Conservation (phyloP, 1,284 basidiomycete species). For the Tilletia setariae region DNA sequence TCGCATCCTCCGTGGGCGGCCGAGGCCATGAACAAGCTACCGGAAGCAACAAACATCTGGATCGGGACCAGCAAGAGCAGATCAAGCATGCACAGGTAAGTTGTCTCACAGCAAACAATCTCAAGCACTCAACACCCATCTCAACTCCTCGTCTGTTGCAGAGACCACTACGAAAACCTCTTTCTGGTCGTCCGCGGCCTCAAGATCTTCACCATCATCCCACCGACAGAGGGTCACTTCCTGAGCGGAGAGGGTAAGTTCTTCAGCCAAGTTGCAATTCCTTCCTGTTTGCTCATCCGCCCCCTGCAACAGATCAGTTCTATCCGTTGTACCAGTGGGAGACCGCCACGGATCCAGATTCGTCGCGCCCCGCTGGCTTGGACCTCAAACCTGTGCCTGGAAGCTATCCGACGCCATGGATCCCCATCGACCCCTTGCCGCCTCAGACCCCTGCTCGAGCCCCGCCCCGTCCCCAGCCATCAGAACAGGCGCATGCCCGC, state of each 20-base stretch:
- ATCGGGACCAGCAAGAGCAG: conserved; percentile 34
- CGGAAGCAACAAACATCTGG: conserved; percentile 49
- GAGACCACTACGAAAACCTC: conserved; percentile 49
- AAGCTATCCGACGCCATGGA: conserved; percentile 37
- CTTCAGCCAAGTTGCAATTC: not conserved
- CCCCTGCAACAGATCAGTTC: conserved; percentile 12
- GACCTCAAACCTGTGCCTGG: not conserved
- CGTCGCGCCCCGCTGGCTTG: not conserved
- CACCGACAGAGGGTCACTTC: conserved; percentile 37
- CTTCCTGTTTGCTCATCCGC: not conserved
- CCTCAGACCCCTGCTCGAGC: conserved; percentile 4
- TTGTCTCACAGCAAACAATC: not conserved
- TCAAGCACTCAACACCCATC: not conserved
- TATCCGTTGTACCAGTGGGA: conserved; percentile 22
- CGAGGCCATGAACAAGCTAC: conserved; percentile 33
- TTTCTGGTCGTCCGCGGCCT: conserved; percentile 40
- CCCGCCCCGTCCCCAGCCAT: conserved; percentile 16
- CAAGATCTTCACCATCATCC: conserved; percentile 45
- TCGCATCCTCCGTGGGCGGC: conserved; percentile 30
- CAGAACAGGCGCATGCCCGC: conserved; percentile 23
- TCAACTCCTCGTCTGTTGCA: conserved; percentile 3
- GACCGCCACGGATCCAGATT: not conserved
- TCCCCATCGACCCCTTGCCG: conserved; percentile 38
- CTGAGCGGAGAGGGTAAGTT: conserved; percentile 30
- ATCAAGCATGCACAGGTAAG: conserved; percentile 26